Conservation (phyloP, 2,329 filamentous ascomycete genomes). For the Conoideocrella luteorostrata region DNA sequence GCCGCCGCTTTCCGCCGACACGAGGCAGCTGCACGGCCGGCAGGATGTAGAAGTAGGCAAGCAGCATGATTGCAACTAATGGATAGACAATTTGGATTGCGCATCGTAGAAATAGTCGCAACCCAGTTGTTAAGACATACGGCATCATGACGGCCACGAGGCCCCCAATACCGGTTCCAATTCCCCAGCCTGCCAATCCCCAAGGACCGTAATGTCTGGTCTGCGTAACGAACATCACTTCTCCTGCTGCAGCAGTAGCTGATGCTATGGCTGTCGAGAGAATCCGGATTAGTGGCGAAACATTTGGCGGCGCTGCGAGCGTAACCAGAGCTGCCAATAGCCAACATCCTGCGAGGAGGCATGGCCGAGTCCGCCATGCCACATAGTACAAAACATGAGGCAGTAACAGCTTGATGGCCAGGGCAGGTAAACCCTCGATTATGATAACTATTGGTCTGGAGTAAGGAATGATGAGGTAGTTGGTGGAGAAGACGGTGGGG, state of each 20-base stretch:
- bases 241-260: conserved; percentile 21
- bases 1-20: neutral
- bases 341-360: conserved; percentile 22
- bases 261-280: conserved; percentile 24
- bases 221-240: conserved; percentile 26
- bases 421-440: conserved; percentile 23
- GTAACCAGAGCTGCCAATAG: conserved; percentile 21
- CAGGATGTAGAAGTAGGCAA: conserved; percentile 23
- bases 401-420: conserved; percentile 22
- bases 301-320: conserved; percentile 25
- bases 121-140: conserved; percentile 21
- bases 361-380: conserved; percentile 21
- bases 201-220: conserved; percentile 21
- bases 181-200: conserved; percentile 29
- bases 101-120: conserved; percentile 20
- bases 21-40: conserved; percentile 17
- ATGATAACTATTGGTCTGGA: conserved; percentile 24
- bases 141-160: conserved; percentile 22
- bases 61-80: conserved; percentile 19
- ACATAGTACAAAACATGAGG: conserved; percentile 21
- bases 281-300: conserved; percentile 22
- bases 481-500: conserved; percentile 23
- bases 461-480: conserved; percentile 30
- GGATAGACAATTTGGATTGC: conserved; percentile 21
- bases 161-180: conserved; percentile 24